Evolutionary conservation across 2,329 filamentous ascomycete species (phyloP), one percentile per base, ranked within the genome.

Genomic region (Beauveria sp.): DNA sequence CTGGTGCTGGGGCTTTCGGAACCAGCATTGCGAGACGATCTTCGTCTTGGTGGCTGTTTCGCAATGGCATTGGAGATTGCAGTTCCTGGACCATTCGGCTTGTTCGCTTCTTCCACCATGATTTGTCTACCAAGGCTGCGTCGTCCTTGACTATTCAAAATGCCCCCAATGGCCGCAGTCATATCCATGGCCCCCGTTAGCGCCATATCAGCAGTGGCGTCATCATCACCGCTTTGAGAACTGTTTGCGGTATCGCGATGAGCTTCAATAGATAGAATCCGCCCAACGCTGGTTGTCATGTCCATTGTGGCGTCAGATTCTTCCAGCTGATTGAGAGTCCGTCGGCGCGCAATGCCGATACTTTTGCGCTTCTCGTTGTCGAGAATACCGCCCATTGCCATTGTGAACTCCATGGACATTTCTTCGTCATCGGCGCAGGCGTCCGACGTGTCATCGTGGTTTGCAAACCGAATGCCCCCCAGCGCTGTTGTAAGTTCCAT

Each of bases 231-330:
- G 50, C 88, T 82, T 3, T 76, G 75, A 8, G 72, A 67, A 22
- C 75, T 75, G 18, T 75, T 70, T 2, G 73, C 71, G 34, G 75
- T 70, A 28, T 74, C 70, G 2, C 70, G 67, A 28, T 73, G 68
- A 4, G 67, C 63, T 26, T 69, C 63, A 20, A 66, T 62, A 37
- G 72, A 70, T 54, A 75, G 77, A 62, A 96, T 96, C 5, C 84
- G 82, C 5, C 91, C 92, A 50, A 96, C 80, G 2, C 88, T 88
- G 55, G 81, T 87, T 0, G 92, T 96, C 57, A 96, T 84, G 57
- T 96, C 92, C 92, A 96, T 96, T 57, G 86, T 90, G 67, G 56
- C 62, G 47, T 61, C 61, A 4, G 51, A 46, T 28, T 52, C 60
- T 7, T 46, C 40, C 28, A 61, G 6, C 14, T 48, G 47, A 22